Percentiles rank a stretch among this genome's conserved stretches.
Evolutionary conservation across 2,329 filamentous ascomycete genomes (phyloP).

Genomic region (Sarocladium oryzae): DNA sequence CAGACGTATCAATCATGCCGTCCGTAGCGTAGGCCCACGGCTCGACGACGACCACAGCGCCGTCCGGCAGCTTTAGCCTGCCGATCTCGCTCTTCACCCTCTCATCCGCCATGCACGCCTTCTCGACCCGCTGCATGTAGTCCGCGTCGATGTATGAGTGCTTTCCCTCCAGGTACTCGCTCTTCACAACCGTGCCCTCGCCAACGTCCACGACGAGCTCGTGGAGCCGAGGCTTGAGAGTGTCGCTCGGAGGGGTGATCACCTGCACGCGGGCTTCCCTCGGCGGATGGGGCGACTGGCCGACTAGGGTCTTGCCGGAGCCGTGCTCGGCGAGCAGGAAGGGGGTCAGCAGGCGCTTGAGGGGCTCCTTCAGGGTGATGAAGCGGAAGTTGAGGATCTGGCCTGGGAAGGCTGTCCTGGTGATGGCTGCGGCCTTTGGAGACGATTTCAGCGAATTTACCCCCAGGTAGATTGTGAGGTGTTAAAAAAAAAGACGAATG

Average conservation of each 20-base stretch:
- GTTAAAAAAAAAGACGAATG: neutral
- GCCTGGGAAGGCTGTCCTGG: conserved; percentile 15
- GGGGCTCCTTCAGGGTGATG: conserved; percentile 43
- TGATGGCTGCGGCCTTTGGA: conserved; percentile 16
- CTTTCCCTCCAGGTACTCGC: conserved; percentile 30
- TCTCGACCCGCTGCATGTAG: conserved; percentile 42
- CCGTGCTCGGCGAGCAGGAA: conserved; percentile 37
- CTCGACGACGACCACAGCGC: conserved; percentile 40
- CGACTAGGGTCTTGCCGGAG: conserved; percentile 17
- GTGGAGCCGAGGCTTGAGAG: conserved; percentile 17
- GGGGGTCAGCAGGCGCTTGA: conserved; percentile 37
- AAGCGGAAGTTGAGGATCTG: conserved; percentile 36
- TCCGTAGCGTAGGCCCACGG: conserved; percentile 51
- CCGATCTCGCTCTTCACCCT: conserved; percentile 36
- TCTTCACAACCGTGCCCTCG: conserved; percentile 12
- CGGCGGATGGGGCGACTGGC: conserved; percentile 17
- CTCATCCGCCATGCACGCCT: conserved; percentile 36
- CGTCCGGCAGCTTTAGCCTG: conserved; percentile 35
- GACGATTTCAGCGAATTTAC: neutral
- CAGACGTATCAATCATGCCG: conserved; percentile 43
- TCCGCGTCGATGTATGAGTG: conserved; percentile 41
- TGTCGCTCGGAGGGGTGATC: conserved; percentile 14
- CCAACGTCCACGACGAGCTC: conserved; percentile 25
- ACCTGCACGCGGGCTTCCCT: conserved; percentile 31
- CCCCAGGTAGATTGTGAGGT: no score